Evolutionary conservation across 2,329 filamentous ascomycete genomes (phyloP).

Genomic region (Microsporum ferrugineum): DNA sequence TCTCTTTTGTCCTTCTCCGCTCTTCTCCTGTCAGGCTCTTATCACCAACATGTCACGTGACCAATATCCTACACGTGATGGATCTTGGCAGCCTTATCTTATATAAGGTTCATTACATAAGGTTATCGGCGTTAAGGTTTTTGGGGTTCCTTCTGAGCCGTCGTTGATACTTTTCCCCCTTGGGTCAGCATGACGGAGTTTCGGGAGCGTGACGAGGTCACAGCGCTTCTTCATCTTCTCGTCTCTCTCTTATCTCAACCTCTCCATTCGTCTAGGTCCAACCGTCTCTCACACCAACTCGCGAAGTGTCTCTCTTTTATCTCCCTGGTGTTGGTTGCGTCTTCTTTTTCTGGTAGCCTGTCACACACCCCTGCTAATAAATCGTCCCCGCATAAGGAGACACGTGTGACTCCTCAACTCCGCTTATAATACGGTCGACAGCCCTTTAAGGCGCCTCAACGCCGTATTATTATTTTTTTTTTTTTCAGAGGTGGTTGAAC

Average conservation of each 20-base stretch:
- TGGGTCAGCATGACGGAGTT: background rate
- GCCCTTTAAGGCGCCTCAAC: background rate
- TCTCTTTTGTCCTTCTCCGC: too few species aligned
- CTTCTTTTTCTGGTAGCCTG: background rate
- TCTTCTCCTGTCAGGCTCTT: too few species aligned
- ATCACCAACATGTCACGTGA: background rate
- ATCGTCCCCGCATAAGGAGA: background rate
- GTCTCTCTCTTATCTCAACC: background rate
- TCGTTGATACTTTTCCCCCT: background rate
- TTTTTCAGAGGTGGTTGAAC: too few species aligned
- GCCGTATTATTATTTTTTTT: background rate
- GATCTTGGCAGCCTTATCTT: background rate
- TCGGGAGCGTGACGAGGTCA: background rate
- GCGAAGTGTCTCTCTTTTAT: background rate
- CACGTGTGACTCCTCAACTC: background rate
- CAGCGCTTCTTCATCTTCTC: background rate
- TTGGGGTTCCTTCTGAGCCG: background rate
- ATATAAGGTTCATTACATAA: slow-evolving; percentile 1
- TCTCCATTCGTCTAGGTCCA: background rate
- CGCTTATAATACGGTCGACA: background rate
- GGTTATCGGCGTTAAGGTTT: background rate
- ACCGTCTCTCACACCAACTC: background rate
- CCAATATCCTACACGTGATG: background rate
- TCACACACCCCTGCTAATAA: background rate
- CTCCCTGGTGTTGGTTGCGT: too few species aligned